phyloP scores from a whole-genome alignment of 1,139 yeast species.

The Kodamaea suecica region DNA sequence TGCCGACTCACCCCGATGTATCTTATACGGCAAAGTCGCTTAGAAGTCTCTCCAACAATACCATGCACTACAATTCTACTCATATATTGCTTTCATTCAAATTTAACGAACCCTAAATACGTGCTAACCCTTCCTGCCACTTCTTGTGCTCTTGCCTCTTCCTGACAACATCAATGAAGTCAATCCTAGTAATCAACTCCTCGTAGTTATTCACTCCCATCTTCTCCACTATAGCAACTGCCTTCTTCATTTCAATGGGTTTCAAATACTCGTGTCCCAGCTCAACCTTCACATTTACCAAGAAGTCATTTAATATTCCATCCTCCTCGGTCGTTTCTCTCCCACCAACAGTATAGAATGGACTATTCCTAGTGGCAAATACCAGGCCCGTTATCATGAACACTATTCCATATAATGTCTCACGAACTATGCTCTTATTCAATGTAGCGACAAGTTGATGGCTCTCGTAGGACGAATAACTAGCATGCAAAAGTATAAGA shows the following conservation, averaged over 20 bases:
- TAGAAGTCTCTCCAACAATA: too few species aligned
- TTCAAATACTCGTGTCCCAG: slow-evolving; percentile 31
- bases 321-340: slow-evolving; percentile 8
- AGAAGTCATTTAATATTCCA: slow-evolving; percentile 18
- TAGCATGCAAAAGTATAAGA: slow-evolving; percentile 42
- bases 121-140: too few species aligned
- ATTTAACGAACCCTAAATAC: too few species aligned
- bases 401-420: slow-evolving; percentile 39
- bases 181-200: slow-evolving; percentile 40
- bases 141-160: slow-evolving; percentile 41
- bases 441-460: slow-evolving; percentile 36
- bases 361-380: slow-evolving; percentile 22
- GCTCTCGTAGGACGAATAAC: slow-evolving; percentile 51
- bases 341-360: slow-evolving; percentile 15
- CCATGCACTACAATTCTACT: too few species aligned
- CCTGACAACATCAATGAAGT: slow-evolving; percentile 41
- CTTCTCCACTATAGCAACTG: slow-evolving; percentile 42
- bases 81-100: too few species aligned
- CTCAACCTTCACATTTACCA: slow-evolving; percentile 18
- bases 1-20: too few species aligned
- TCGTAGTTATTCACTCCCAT: slow-evolving; percentile 46
- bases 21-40: too few species aligned
- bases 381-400: slow-evolving; percentile 38
- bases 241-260: slow-evolving; percentile 47
- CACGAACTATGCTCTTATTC: slow-evolving; percentile 42